Conservation (phyloP, 495 filamentous ascomycete genomes). For the Trichoderma asperelloides region DNA sequence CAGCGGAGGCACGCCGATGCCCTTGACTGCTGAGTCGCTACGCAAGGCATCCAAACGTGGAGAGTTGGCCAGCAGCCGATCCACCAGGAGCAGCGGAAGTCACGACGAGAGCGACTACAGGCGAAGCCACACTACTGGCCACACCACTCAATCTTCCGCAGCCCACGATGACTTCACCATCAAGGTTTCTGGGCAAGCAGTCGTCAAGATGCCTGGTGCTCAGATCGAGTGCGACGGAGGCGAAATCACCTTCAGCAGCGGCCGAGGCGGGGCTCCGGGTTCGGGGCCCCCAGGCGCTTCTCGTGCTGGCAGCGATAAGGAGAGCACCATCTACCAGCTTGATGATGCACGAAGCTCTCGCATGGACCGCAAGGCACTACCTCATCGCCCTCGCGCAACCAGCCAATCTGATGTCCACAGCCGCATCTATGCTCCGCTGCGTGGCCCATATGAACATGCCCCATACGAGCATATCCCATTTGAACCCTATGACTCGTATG, state of each 20-base stretch:
- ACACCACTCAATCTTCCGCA: constrained; percentile 39
- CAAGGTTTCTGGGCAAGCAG: constrained; percentile 38
- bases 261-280: neutral
- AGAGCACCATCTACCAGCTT: constrained; percentile 28
- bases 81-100: constrained; percentile 43
- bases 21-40: constrained; percentile 43
- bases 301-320: constrained; percentile 31
- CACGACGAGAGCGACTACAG: constrained; percentile 49
- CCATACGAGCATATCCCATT: constrained; percentile 11
- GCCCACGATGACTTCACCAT: constrained; percentile 43
- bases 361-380: constrained; percentile 25
- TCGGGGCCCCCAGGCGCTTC: constrained; percentile 17
- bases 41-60: constrained; percentile 33
- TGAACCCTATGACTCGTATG: constrained; percentile 12
- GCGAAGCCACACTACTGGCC: constrained; percentile 40
- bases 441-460: constrained; percentile 14
- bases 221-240: constrained; percentile 47
- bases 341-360: constrained; percentile 35
- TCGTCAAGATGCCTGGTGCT: constrained; percentile 38
- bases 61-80: constrained; percentile 35
- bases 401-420: constrained; percentile 36
- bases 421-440: constrained; percentile 20
- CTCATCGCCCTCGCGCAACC: constrained; percentile 27
- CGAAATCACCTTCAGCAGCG: constrained; percentile 40
- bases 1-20: constrained; percentile 29